Evolutionary conservation across 306 rosid genomes (phyloP).

Genomic region (Castanea sativa): DNA sequence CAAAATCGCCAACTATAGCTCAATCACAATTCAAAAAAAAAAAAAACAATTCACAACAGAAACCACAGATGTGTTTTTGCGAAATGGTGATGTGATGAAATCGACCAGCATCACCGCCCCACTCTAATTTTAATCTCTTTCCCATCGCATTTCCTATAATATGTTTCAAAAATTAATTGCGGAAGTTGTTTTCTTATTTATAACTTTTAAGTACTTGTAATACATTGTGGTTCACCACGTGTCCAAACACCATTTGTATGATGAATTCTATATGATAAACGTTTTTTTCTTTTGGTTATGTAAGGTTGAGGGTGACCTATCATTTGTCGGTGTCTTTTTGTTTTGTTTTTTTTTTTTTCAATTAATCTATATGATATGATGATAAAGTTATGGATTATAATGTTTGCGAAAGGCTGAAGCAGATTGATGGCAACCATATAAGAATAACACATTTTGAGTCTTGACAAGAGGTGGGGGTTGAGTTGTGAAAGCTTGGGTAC

Average conservation of each 20-base stretch:
- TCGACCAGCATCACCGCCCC: constrained; percentile 40
- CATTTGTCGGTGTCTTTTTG: constrained; percentile 41
- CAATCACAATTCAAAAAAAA: too few relatives aligned
- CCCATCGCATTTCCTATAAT: constrained; percentile 3
- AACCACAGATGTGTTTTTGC: too few relatives aligned
- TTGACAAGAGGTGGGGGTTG: too few relatives aligned
- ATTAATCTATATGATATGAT: neutral
- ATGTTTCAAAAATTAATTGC: constrained; percentile 4
- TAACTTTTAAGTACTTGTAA: neutral
- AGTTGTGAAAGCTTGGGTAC: too few relatives aligned
- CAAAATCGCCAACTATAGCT: too few relatives aligned
- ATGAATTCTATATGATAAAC: neutral
- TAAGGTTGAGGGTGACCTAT: constrained; percentile 36
- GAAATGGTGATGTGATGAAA: constrained; percentile 1
- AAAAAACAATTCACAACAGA: too few relatives aligned
- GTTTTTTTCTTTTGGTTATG: neutral
- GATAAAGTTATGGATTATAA: neutral
- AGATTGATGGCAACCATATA: neutral
- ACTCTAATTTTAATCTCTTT: neutral
- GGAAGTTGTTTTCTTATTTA: neutral
- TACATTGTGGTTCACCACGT: constrained; percentile 37
- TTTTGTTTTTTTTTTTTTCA: constrained; percentile 13
- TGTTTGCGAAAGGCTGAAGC: neutral
- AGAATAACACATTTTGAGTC: too few relatives aligned
- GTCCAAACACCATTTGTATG: neutral